Percentiles rank a stretch among this genome's conserved stretches.
Evolutionary conservation across 257 asterid genomes (phyloP).

Genomic region (Solanum sejunctum): DNA sequence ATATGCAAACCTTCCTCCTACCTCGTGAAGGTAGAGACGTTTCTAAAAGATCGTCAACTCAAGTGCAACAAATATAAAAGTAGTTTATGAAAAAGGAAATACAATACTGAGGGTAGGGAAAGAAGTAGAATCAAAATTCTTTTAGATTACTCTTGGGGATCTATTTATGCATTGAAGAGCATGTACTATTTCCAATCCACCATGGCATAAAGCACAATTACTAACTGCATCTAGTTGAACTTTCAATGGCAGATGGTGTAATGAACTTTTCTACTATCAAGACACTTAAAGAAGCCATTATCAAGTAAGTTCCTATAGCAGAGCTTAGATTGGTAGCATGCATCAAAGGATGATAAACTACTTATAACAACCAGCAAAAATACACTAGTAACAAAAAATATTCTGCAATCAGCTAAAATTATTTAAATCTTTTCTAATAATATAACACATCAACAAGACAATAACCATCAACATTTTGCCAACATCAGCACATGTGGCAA

Average conservation of each 20-base stretch:
- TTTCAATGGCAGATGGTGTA: neutral
- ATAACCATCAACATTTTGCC: neutral
- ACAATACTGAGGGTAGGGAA: neutral
- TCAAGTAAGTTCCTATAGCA: neutral
- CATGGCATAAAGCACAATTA: neutral
- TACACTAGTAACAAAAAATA: neutral
- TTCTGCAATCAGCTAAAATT: neutral
- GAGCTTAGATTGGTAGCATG: neutral
- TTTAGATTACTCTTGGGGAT: neutral
- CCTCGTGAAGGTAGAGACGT: neutral
- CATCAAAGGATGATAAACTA: neutral
- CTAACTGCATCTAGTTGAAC: neutral
- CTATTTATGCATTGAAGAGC: neutral
- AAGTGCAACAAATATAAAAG: neutral
- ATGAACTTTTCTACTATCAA: neutral
- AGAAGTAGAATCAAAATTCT: neutral
- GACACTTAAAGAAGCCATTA: neutral
- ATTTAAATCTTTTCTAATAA: neutral
- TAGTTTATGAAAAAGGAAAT: neutral
- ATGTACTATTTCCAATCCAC: neutral
- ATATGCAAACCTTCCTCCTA: neutral
- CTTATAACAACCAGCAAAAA: neutral
- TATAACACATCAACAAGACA: neutral
- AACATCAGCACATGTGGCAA: neutral
- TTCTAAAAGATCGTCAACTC: neutral